These are phyloP conservation scores for Microbotryum lychnidis-dioicae DNA, from an alignment of 1,284 basidiomycete genomes.

Conservation along the genomic window DNA sequence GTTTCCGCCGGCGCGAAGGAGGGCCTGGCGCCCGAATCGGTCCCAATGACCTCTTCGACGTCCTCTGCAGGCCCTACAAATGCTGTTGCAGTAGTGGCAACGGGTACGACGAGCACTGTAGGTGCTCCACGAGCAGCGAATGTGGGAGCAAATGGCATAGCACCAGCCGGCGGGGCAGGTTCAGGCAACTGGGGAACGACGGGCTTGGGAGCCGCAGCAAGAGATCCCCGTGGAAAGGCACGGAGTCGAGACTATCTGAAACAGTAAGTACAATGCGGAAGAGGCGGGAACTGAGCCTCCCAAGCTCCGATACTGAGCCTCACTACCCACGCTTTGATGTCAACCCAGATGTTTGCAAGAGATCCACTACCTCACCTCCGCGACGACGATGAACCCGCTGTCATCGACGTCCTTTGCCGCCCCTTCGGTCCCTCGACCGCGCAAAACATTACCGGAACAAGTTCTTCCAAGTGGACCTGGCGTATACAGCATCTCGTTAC, in stretches of 20 bases:
- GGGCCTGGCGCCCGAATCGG: slow-evolving; percentile 1
- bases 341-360: slow-evolving; percentile 78
- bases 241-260: slow-evolving; percentile 95
- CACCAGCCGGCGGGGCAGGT: background rate
- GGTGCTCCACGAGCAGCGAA: background rate
- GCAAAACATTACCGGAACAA: slow-evolving; percentile 32
- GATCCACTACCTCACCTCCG: slow-evolving; percentile 92
- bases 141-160: slow-evolving; percentile 3
- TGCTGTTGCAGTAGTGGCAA: no score
- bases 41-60: slow-evolving; percentile 4
- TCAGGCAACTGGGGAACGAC: slow-evolving; percentile 3
- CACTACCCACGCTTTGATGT: background rate
- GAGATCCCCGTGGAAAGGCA: slow-evolving; percentile 87
- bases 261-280: slow-evolving; percentile 54
- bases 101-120: background rate
- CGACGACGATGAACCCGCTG: slow-evolving; percentile 92
- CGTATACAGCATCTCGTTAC: no score
- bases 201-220: slow-evolving; percentile 48
- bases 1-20: background rate
- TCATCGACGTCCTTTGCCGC: slow-evolving; percentile 44
- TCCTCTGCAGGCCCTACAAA: background rate
- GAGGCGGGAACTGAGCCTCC: background rate
- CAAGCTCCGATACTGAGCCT: background rate
- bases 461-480: slow-evolving; percentile 3
- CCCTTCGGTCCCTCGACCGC: slow-evolving; percentile 31